Percentiles rank a stretch among this genome's conserved stretches.
Conservation (phyloP, 176 grass and related monocot species). For the Musa beccarii region DNA sequence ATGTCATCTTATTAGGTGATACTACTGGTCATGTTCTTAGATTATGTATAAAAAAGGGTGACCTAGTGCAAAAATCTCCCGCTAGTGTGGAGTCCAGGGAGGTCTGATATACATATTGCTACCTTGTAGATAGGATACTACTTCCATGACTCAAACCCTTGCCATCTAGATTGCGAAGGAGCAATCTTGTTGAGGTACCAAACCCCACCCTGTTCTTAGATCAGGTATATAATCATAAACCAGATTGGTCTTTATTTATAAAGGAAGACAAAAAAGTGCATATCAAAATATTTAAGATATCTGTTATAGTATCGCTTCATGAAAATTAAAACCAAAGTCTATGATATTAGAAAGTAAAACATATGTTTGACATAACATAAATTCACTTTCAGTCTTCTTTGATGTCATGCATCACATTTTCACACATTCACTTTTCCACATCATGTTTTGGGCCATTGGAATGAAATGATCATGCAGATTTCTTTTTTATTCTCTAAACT, state of each 20-base stretch:
- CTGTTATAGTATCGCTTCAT: neutral
- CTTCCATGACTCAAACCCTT: too few relatives aligned
- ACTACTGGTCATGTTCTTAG: too few relatives aligned
- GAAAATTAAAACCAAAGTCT: neutral
- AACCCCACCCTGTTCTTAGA: neutral
- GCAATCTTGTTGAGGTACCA: too few relatives aligned
- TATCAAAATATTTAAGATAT: neutral
- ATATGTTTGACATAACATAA: neutral
- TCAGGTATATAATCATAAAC: neutral
- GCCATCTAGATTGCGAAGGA: too few relatives aligned
- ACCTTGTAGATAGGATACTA: too few relatives aligned
- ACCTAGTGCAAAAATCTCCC: too few relatives aligned
- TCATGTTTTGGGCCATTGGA: neutral
- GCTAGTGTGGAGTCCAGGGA: too few relatives aligned
- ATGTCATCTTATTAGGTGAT: too few relatives aligned
- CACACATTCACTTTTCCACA: too few relatives aligned
- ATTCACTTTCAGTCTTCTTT: neutral
- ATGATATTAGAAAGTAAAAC: neutral
- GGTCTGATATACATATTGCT: too few relatives aligned
- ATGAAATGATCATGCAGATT: neutral
- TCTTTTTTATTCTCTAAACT: neutral
- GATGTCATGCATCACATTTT: neutral
- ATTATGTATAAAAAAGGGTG: too few relatives aligned
- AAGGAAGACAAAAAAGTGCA: neutral
- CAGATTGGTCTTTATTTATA: neutral